Base-by-base conservation (phyloP, 805 yeast species). In the Blastobotrys muscicola region DNA sequence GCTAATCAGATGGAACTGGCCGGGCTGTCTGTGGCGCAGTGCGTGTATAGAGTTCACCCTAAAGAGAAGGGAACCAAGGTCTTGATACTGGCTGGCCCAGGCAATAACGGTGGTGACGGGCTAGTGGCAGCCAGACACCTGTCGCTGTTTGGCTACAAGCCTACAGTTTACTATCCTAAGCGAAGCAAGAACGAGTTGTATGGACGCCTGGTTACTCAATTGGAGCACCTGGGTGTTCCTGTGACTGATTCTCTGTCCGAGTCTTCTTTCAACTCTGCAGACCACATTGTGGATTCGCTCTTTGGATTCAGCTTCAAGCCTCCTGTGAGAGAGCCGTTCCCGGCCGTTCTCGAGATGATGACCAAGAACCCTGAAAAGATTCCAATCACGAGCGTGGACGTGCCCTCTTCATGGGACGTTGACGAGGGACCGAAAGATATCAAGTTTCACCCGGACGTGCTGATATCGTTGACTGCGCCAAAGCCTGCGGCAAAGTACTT, bases 331-430 rank as follows among this genome's bases (percentile, higher is more conserved):
- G 74, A 73, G 31, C 95, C 96, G 1, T 90, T 83, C 58, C 76
- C 73, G 36, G 53, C 51, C 11, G 73, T 71, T 7, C 65, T 73
- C 43, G 54, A 53, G n/a, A 52, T 67, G 6, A 59, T 83, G 49
- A 69, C 55, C 53, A 45, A 41, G 44, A 30, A 67, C 33, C 26
- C 26, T 4, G 6, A 20, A 6, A 10, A 45, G 1, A 56, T 76
- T 2, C 90, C 89, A 1, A 74, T 87, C 1, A 73, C 85, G 0
- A 76, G 94, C 0, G 84, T 92, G 2, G 98, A 92, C 60, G 76
- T 90, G 38, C 98, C 98, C 0, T 83, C 95, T 2, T 95, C 97
- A 0, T 92, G 98, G 98, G 90, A 89, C 57, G 97, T 92, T 8
- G 94, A 92, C 56, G 56, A 71, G 6, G 98, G 98, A 0, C 94